phyloP scores from a whole-genome alignment of 345 rosid species.

The Erodium maritimum region DNA sequence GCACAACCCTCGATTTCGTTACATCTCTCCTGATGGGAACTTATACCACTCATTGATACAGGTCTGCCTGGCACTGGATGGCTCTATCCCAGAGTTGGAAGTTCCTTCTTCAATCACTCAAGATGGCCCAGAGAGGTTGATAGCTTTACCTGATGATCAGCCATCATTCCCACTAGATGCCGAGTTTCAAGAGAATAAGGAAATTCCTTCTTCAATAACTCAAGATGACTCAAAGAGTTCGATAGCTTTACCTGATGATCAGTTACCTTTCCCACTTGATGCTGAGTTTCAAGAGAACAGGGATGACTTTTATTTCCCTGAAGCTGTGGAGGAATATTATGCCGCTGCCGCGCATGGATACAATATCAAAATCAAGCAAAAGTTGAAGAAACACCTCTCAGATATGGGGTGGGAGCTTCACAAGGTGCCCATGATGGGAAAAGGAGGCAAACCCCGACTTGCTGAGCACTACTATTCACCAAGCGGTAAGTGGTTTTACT shows the following conservation, averaged over 20 bases:
- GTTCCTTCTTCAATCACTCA: conserved; percentile 5
- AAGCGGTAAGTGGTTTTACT: conserved; percentile 18
- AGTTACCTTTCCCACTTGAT: too few species aligned
- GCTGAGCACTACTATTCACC: conserved; percentile 20
- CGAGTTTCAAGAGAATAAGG: conserved; percentile 2
- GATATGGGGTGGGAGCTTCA: conserved; percentile 30
- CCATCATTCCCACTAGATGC: conserved; percentile 1
- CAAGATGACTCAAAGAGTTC: neutral
- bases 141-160: conserved; percentile 3
- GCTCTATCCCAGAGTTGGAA: neutral
- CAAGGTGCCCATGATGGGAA: neutral
- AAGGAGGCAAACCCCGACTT: conserved; percentile 2
- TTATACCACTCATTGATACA: conserved; percentile 39
- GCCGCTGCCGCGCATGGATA: conserved; percentile 7
- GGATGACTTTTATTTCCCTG: conserved; percentile 4
- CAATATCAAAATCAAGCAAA: conserved; percentile 15
- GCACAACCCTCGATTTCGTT: conserved; percentile 26
- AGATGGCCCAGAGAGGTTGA: conserved; percentile 3
- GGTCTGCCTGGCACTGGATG: conserved; percentile 29
- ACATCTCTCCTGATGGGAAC: conserved; percentile 47
- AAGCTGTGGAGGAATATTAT: conserved; percentile 10
- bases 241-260: conserved; percentile 4
- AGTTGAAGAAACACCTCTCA: conserved; percentile 32
- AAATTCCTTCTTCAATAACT: neutral
- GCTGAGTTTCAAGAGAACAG: neutral